Evolutionary conservation across 2,329 filamentous ascomycete species (phyloP).

Genomic region (Colletotrichum sp.): DNA sequence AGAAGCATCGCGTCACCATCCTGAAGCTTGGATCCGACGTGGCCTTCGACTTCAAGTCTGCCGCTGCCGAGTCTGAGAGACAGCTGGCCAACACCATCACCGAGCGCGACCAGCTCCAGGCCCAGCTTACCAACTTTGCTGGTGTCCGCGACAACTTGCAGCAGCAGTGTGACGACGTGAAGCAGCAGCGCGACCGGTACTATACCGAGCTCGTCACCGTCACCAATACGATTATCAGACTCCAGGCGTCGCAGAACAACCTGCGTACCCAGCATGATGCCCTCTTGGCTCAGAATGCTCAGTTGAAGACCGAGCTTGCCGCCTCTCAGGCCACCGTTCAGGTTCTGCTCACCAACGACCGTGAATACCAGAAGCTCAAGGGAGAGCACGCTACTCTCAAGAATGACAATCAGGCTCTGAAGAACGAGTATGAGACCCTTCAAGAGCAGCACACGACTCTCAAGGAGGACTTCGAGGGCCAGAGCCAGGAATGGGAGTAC

Average conservation of each 20-base stretch:
- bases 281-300: neutral
- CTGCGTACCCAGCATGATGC: neutral
- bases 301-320: neutral
- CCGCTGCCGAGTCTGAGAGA: neutral
- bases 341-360: neutral
- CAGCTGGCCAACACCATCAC: neutral
- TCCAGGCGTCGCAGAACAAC: neutral
- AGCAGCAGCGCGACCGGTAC: neutral
- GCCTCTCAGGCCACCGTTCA: neutral
- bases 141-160: neutral
- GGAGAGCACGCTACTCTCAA: neutral
- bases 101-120: neutral
- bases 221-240: neutral
- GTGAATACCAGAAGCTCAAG: neutral
- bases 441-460: neutral
- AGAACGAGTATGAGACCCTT: neutral
- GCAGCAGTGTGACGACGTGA: neutral
- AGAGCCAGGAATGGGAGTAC: neutral
- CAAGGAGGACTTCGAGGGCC: neutral
- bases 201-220: neutral
- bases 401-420: neutral
- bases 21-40: neutral
- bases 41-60: neutral
- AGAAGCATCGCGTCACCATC: neutral
- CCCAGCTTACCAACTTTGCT: neutral